These are phyloP conservation scores for Phytophthora hybrid DNA, from an alignment of 352 stramenopile genomes.

Conservation along the genomic window DNA sequence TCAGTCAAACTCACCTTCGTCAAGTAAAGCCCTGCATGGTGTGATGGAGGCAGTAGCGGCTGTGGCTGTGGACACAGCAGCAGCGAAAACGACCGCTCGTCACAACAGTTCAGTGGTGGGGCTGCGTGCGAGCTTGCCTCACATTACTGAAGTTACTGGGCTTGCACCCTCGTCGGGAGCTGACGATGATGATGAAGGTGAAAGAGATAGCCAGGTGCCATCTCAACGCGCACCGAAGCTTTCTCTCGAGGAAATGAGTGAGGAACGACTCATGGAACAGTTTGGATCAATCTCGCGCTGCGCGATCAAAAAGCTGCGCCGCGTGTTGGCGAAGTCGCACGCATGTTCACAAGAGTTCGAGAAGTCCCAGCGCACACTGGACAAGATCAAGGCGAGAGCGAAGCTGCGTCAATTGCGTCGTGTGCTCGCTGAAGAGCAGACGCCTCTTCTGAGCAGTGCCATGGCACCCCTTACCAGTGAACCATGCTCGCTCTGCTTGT, in stretches of 20 bases:
- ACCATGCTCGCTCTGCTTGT: conserved; percentile 61
- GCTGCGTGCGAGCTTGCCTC: conserved; percentile 30
- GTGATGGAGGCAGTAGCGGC: conserved; percentile 11
- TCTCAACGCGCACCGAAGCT: conserved; percentile 23
- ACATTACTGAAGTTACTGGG: conserved; percentile 35
- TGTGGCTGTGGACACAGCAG: conserved; percentile 4
- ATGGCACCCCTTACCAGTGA: conserved; percentile 64
- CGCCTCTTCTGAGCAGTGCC: conserved; percentile 54
- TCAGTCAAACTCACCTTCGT: not conserved
- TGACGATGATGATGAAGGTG: not conserved
- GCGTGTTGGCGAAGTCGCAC: conserved; percentile 67
- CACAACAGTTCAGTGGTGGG: conserved; percentile 25
- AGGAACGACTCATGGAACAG: conserved; percentile 55
- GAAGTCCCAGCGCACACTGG: conserved; percentile 54
- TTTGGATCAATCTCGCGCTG: conserved; percentile 58
- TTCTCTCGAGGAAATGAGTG: conserved; percentile 67
- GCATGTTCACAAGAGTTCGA: conserved; percentile 69
- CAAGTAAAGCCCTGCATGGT: conserved; percentile 6
- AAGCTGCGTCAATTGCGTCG: conserved; percentile 50
- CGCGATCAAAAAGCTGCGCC: conserved; percentile 65
- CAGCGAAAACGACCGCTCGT: conserved; percentile 11
- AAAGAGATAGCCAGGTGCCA: conserved; percentile 3
- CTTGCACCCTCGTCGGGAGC: not conserved
- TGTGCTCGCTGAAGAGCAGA: conserved; percentile 51
- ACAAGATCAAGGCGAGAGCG: conserved; percentile 58